Base-by-base conservation (phyloP, 495 filamentous ascomycete species). In the Amniculicola lignicola region DNA sequence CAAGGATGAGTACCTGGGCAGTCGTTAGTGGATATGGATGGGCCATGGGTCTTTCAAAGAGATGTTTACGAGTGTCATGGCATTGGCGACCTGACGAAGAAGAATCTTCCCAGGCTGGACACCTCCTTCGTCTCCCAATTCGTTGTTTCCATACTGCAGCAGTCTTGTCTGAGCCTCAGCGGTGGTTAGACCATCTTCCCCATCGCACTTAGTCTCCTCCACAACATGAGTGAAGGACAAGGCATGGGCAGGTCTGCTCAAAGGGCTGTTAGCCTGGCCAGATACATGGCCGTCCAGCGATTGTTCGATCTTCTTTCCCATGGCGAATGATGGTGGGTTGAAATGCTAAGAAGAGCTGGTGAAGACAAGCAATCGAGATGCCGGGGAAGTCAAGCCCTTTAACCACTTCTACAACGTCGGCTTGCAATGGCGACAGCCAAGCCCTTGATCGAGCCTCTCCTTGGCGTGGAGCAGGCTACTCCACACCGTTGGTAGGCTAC, bases 1-100 rank as follows among this genome's bases (percentile, higher is more conserved):
- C 89, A 43, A 94, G 77, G 27, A 93, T 79, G 19, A 95, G 77
- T 29, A 95, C 86, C 84, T 87, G 38, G 1, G 21, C 7, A 14
- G 35, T 36, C 5, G 22, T 4, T 2, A 42, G 28, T 37, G 37
- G 27, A 36, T 2, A 4, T 14, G 2, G 33, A 27, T 16, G 9
- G 15, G 25, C 22, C 7, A 31, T 35, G 36, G 19, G 47, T 22
- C 37, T 5, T 62, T 59, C 43, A 38, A 15, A 1, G 15, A 1
- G 18, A 12, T 21, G 67, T 64, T 60, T 61, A 82, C 78, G 57
- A 84, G 68, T 60, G 82, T 81, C 78, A 88, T 83, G 5, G 84
- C 84, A 64, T 87, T 86, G 57, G 85, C 79, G 27, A 85, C 70
- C 57, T 85, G 81, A 5, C 79, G 68, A 49, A 85, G 69, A 6